phyloP scores from a whole-genome alignment of 163 green algal genomes.

The Trebouxiophyceae sp. region DNA sequence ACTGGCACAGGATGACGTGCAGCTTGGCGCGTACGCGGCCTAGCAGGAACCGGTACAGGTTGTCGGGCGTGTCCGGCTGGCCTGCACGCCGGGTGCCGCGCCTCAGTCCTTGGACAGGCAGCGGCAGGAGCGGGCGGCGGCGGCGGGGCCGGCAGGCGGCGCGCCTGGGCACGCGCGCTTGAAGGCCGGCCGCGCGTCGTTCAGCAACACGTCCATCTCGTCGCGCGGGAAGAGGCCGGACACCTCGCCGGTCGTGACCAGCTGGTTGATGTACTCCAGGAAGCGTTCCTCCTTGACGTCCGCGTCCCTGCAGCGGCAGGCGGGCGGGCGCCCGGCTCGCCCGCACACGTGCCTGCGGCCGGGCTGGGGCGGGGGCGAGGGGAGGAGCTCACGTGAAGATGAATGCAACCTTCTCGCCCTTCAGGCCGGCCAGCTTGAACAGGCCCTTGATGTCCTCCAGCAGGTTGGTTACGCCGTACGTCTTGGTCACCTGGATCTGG shows the following conservation, averaged over 20 bases:
- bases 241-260: slow-evolving; percentile 61
- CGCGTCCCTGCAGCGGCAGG: slow-evolving; percentile 38
- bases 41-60: slow-evolving; percentile 89
- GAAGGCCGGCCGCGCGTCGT: slow-evolving; percentile 84
- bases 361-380: neutral
- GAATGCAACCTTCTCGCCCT: slow-evolving; percentile 84
- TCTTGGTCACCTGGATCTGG: slow-evolving; percentile 77
- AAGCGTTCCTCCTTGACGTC: slow-evolving; percentile 93
- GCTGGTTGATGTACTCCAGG: slow-evolving; percentile 97
- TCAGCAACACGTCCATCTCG: slow-evolving; percentile 89
- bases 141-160: neutral
- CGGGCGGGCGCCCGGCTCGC: too few relatives aligned
- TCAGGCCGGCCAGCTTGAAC: slow-evolving; percentile 88
- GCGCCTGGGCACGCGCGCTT: slow-evolving; percentile 45
- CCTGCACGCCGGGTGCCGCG: slow-evolving; percentile 15
- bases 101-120: neutral
- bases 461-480: slow-evolving; percentile 69
- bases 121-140: neutral
- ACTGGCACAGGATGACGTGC: slow-evolving; percentile 91
- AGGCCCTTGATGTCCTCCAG: slow-evolving; percentile 94
- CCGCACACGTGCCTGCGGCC: too few relatives aligned
- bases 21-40: slow-evolving; percentile 84
- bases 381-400: slow-evolving; percentile 64
- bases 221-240: slow-evolving; percentile 90
- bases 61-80: slow-evolving; percentile 80